These are phyloP conservation scores for Amaranthus hypochondriacus DNA, from an alignment of 148 eudicot genomes.

Conservation along the genomic window DNA sequence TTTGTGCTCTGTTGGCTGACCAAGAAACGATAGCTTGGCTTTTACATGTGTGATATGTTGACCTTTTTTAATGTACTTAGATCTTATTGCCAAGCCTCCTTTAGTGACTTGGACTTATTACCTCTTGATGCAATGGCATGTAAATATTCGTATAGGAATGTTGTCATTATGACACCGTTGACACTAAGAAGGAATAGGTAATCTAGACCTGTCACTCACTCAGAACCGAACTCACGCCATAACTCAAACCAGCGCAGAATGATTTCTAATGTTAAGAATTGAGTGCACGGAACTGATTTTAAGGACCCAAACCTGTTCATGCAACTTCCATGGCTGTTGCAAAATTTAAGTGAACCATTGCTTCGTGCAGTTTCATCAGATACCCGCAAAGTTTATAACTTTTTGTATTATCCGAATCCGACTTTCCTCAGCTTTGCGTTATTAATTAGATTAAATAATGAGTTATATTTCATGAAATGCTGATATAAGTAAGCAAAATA, in stretches of 20 bases:
- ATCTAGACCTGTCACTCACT: background rate
- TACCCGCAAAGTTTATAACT: background rate
- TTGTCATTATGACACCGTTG: background rate
- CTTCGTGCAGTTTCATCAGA: background rate
- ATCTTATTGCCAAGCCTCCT: background rate
- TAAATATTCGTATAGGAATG: background rate
- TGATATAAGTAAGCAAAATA: no score
- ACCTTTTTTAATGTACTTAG: background rate
- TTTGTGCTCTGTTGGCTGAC: slow-evolving; percentile 2
- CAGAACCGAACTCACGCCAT: background rate
- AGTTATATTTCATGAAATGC: no score
- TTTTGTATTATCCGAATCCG: background rate
- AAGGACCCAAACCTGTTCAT: background rate
- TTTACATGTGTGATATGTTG: background rate
- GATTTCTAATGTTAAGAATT: background rate
- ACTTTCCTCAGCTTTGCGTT: background rate
- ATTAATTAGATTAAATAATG: background rate
- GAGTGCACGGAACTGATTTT: background rate
- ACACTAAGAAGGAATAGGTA: background rate
- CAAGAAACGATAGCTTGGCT: background rate
- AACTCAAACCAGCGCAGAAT: background rate
- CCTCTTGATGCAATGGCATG: background rate
- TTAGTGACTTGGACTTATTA: background rate
- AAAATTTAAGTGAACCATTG: background rate
- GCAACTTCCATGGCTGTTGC: background rate